Evolutionary conservation across 345 rosid genomes (phyloP), one percentile per base, ranked within the genome.

Genomic region (Hibiscus trionum): DNA sequence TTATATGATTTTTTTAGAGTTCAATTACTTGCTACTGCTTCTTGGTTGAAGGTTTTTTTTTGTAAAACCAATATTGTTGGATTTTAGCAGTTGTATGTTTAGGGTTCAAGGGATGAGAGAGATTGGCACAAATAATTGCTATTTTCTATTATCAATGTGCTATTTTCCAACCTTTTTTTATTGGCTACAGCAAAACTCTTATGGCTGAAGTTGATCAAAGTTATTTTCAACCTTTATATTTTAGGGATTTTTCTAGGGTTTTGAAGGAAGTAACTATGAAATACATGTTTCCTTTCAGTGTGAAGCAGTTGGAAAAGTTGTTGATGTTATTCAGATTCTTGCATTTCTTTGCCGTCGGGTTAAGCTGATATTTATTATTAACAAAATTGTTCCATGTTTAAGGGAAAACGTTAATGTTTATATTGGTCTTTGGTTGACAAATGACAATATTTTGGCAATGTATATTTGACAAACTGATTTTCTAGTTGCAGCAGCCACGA

Each of bases 311-410:
- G 96, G 95, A 42, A 85, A 72, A 86, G 93, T 91, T 76, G 97
- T 91, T 50, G 98, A 94, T 82, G 87, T 94, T 69, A 88, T 91
- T 80, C 96, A 91, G 82, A 94, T 94, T 76, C 98, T 97, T 39
- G 95, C 98, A 76, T 94, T 94, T 75, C 84, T 91, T 67, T 91
- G 98, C 77, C 97, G 97, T 63, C 98, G 90, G 97, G 97, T 86
- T 72, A 72, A 63, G 19, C 75, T 70, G 7, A 39, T 42, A 37
- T 57, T 15, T 71, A 26, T 42, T 57, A 71, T 58, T 71, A 58
- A 52, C 27, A 21, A 50, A 31, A 19, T 31, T 4, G 4, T 24
- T 70, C 31, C 56, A 7, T 39, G 72, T 50, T 33, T 58, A 12
- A 46, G 58, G 24, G 17, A 21, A 46, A 11, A 27, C 16, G 9